Evolutionary conservation across 257 asterid genomes (phyloP), one percentile per base, ranked within the genome.

Genomic region (Apocynum venetum): DNA sequence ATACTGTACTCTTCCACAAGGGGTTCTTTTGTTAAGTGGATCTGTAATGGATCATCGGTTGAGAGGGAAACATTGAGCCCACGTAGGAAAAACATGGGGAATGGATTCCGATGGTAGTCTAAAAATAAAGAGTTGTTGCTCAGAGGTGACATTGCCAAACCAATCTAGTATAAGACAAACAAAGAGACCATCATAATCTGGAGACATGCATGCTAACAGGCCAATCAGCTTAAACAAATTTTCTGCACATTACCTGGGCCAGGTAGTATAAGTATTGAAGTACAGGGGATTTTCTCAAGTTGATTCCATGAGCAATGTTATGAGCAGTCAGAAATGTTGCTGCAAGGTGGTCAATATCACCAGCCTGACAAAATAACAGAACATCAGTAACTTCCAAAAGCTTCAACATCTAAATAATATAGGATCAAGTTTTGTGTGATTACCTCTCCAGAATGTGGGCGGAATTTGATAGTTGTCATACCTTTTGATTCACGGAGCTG

Each of bases 401-500:
- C 76, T 60, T 65, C 38, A 35, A 74, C 48, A 73, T 9, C 75
- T 69, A 47, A 38, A 69, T 15, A 15, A 52, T 25, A 48, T 43
- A 6, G 31, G 67, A 77, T 69, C 64, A 48, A 73, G 36, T 56
- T 74, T 31, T 59, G 79, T 53, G 35, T 31, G 71, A 80, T 68
- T 84, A 93, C 99, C 97, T 95, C 99, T 84, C 98, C 99, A 81
- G 97, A 86, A 86, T 95, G 99, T 38, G 99, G 99, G 15, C 99
- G 93, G 84, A 95, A 91, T 87, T 93, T 95, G 83, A 95, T 95
- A 51, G 96, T 89, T 4, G 97, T 88, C 98, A 95, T 88, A 57
- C 98, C 99, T 83, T 95, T 95, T 13, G 96, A 92, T 80, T 93
- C 99, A 12, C 99, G 99, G 74, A 95, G 96, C 99, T 95, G 94